Percentiles rank a stretch among this genome's conserved stretches.
Conservation (phyloP, 1,139 yeast species). For the Suhomyces bokatorum region DNA sequence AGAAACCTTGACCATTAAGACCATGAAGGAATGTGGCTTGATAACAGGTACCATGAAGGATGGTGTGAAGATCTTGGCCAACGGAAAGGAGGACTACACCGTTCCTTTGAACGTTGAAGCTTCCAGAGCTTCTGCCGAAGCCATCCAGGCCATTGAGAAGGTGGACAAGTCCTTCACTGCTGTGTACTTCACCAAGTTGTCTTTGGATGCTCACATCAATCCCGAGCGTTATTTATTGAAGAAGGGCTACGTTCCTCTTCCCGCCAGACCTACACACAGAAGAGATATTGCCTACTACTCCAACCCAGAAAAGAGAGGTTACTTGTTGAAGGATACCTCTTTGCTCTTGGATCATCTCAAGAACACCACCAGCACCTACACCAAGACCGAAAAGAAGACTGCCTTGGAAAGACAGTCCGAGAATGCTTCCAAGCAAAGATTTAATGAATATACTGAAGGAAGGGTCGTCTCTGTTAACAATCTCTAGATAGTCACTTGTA, state of each 20-base stretch:
- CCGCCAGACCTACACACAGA: slow-evolving; percentile 82
- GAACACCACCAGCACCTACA: slow-evolving; percentile 16
- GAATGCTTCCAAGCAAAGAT: slow-evolving; percentile 30
- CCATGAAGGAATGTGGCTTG: slow-evolving; percentile 72
- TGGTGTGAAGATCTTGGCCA: slow-evolving; percentile 82
- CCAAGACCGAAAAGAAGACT: slow-evolving; percentile 24
- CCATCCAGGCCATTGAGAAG: slow-evolving; percentile 70
- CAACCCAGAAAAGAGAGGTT: slow-evolving; percentile 72
- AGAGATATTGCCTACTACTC: slow-evolving; percentile 81
- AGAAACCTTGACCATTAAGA: slow-evolving; percentile 58
- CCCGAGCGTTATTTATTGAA: slow-evolving; percentile 70
- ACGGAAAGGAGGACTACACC: slow-evolving; percentile 56
- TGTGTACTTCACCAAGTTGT: slow-evolving; percentile 64
- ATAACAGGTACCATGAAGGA: slow-evolving; percentile 69
- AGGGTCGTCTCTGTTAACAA: slow-evolving; percentile 12
- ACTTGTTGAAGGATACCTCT: slow-evolving; percentile 49
- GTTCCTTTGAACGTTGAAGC: slow-evolving; percentile 78
- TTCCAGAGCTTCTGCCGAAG: slow-evolving; percentile 72
- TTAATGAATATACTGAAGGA: slow-evolving; percentile 19
- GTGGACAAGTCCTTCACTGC: slow-evolving; percentile 76
- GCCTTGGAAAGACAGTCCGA: slow-evolving; percentile 34
- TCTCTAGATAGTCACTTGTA: slow-evolving; percentile 9
- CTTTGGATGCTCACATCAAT: slow-evolving; percentile 71
- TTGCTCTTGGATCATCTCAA: slow-evolving; percentile 41
- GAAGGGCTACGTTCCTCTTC: slow-evolving; percentile 79